phyloP scores from a whole-genome alignment of 2,329 filamentous ascomycete species.

The Triangularia setosa region DNA sequence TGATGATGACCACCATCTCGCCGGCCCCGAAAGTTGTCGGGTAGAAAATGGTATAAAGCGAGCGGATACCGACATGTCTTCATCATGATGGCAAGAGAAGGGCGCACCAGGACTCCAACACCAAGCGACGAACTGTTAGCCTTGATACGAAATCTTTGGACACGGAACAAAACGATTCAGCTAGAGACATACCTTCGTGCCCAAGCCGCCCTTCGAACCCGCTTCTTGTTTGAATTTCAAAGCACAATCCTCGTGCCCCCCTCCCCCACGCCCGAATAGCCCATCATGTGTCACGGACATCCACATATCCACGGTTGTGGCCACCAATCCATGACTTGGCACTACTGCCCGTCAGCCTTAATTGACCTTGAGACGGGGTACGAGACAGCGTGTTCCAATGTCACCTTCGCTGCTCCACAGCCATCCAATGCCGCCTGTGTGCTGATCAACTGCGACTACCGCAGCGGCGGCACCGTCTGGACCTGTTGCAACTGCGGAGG shows the following conservation, averaged over 20 bases:
- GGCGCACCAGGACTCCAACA: neutral
- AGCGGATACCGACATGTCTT: neutral
- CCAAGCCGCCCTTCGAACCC: neutral
- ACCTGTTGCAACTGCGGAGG: constrained; percentile 52
- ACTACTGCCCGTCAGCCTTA: constrained; percentile 48
- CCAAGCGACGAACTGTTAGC: neutral
- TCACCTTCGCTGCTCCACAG: constrained; percentile 45
- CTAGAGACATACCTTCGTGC: constrained; percentile 6
- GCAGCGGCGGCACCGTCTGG: constrained; percentile 47
- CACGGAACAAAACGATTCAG: neutral
- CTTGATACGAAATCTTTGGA: neutral
- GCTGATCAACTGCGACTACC: constrained; percentile 49
- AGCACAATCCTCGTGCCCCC: neutral
- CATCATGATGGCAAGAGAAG: neutral
- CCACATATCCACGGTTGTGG: constrained; percentile 50
- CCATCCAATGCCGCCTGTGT: constrained; percentile 43
- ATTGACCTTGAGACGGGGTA: constrained; percentile 49
- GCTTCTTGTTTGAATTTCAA: neutral
- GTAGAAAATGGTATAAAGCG: neutral
- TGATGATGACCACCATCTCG: neutral
- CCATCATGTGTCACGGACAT: constrained; percentile 52
- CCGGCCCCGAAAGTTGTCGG: neutral
- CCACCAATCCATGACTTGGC: constrained; percentile 53
- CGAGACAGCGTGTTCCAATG: constrained; percentile 47
- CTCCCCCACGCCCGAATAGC: neutral